Percentiles rank a stretch among this genome's conserved stretches.
phyloP scores from a whole-genome alignment of 1,284 basidiomycete genomes.

The Meripilus lineatus region DNA sequence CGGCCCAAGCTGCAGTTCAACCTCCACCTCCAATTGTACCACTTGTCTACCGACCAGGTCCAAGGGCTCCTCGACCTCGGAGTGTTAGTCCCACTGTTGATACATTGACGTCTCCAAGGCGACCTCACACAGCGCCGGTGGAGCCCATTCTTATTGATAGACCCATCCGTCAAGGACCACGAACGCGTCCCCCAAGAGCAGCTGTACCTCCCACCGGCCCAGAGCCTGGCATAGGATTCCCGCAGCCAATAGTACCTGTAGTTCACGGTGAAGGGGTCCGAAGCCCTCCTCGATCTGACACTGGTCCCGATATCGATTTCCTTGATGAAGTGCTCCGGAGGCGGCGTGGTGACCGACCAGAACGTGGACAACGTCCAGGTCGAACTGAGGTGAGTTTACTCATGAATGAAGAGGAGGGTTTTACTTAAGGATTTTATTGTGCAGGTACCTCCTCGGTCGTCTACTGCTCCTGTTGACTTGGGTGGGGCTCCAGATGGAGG shows the following conservation, averaged over 20 bases:
- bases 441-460: constrained; percentile 1
- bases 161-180: constrained; percentile 1
- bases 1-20: constrained; percentile 37
- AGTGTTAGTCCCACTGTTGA: constrained; percentile 39
- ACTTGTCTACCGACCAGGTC: constrained; percentile 48
- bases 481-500: neutral
- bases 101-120: constrained; percentile 21
- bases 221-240: neutral
- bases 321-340: constrained; percentile 1
- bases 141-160: constrained; percentile 13
- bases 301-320: constrained; percentile 5
- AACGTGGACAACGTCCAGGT: constrained; percentile 3
- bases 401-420: no score
- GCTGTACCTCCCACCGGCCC: constrained; percentile 5
- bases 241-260: neutral
- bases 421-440: neutral
- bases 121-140: constrained; percentile 25
- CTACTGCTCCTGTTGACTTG: constrained; percentile 12
- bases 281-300: constrained; percentile 9
- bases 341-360: neutral
- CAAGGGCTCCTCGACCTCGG: constrained; percentile 34
- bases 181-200: constrained; percentile 3
- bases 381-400: neutral
- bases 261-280: neutral
- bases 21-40: constrained; percentile 49